These are phyloP conservation scores for Metroxylon sagu DNA, from an alignment of 176 grass and related monocot genomes.

Conservation along the genomic window DNA sequence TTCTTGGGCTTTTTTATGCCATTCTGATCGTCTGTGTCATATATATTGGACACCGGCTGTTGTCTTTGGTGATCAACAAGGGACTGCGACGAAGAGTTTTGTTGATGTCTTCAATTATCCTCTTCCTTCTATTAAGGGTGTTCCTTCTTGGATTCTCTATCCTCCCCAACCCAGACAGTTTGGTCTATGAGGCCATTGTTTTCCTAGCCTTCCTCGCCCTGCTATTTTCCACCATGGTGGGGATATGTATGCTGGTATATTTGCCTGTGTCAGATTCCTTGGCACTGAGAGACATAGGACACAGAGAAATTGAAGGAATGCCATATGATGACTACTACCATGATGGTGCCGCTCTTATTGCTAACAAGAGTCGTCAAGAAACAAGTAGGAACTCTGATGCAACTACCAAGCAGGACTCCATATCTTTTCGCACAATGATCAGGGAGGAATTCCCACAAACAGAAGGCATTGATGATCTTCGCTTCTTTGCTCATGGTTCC, in stretches of 20 bases:
- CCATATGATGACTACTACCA: constrained; percentile 96
- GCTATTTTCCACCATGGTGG: constrained; percentile 49
- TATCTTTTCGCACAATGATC: constrained; percentile 71
- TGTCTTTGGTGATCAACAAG: constrained; percentile 78
- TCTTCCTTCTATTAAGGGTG: constrained; percentile 64
- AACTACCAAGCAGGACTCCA: constrained; percentile 57
- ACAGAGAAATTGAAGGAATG: constrained; percentile 44
- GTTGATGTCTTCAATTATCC: constrained; percentile 54
- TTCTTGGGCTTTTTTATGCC: constrained; percentile 59
- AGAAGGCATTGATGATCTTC: constrained; percentile 34
- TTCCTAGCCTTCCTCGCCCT: constrained; percentile 75
- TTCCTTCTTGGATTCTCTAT: constrained; percentile 82
- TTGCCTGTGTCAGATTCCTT: constrained; percentile 73
- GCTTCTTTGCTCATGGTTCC: constrained; percentile 32
- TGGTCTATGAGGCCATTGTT: constrained; percentile 50
- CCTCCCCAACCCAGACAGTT: constrained; percentile 39
- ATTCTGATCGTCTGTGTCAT: constrained; percentile 70
- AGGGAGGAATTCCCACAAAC: constrained; percentile 47
- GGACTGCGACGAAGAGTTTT: constrained; percentile 66
- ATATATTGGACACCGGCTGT: constrained; percentile 53
- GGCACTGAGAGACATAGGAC: constrained; percentile 36
- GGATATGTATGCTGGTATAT: constrained; percentile 75
- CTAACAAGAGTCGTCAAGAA: constrained; percentile 59
- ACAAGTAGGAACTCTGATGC: constrained; percentile 60
- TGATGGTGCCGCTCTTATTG: constrained; percentile 54